Evolutionary conservation across 2,329 filamentous ascomycete species (phyloP).

Genomic region (Pseudocercospora pini-densiflorae): DNA sequence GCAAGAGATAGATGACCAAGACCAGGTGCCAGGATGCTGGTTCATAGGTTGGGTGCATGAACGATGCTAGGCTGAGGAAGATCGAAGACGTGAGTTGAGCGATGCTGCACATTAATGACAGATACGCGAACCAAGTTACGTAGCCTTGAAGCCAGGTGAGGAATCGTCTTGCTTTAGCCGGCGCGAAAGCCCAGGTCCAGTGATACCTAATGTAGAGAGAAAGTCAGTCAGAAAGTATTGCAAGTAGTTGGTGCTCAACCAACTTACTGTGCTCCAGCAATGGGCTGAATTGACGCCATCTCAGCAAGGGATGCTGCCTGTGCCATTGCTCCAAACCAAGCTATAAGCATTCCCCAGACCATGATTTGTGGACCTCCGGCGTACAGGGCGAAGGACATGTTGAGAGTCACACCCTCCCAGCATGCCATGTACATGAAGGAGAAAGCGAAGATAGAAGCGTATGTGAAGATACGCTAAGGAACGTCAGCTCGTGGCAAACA

Average conservation of each 20-base stretch:
- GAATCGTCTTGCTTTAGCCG: constrained; percentile 44
- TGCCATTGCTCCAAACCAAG: constrained; percentile 8
- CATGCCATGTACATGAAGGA: constrained; percentile 10
- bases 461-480: constrained; percentile 2
- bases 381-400: constrained; percentile 13
- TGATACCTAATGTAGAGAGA: constrained; percentile 13
- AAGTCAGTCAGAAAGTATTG: not conserved
- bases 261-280: constrained; percentile 27
- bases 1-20: constrained; percentile 52
- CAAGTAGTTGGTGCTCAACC: not conserved
- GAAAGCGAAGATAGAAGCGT: constrained; percentile 9
- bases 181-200: constrained; percentile 46
- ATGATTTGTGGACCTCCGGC: constrained; percentile 9
- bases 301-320: constrained; percentile 36
- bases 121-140: constrained; percentile 6
- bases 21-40: constrained; percentile 53
- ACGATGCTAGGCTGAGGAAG: constrained; percentile 1
- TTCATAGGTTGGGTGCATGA: not conserved
- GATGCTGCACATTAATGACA: constrained; percentile 10
- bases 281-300: constrained; percentile 43
- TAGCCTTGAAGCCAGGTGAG: constrained; percentile 44
- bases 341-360: constrained; percentile 9
- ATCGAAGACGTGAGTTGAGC: not conserved
- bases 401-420: constrained; percentile 2
- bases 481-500: not conserved